A percentile compares a stretch with the other conserved stretches of the same genome.
These are phyloP conservation scores for Fusarium burgessii DNA, from an alignment of 2,329 filamentous ascomycete genomes.

Conservation along the genomic window DNA sequence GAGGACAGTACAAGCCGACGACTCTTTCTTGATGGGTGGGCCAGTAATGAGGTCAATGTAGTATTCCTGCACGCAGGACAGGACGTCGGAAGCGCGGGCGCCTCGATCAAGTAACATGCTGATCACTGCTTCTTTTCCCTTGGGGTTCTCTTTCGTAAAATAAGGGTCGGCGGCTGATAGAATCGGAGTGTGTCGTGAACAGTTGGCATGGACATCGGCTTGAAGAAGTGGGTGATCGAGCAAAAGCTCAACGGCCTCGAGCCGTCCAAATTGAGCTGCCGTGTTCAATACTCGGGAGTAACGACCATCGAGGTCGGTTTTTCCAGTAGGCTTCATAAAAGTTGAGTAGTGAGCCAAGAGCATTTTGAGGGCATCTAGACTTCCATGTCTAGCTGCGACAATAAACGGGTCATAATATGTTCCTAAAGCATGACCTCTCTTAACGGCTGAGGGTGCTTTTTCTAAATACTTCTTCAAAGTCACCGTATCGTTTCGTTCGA, in stretches of 20 bases:
- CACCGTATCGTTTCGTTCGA: not conserved
- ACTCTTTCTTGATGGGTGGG: rapidly evolving
- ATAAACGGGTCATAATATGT: not conserved
- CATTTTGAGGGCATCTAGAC: rapidly evolving
- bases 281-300: not conserved
- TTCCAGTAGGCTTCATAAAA: not conserved
- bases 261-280: rapidly evolving
- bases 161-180: rapidly evolving
- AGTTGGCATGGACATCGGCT: not conserved
- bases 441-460: not conserved
- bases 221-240: not conserved
- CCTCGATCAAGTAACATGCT: not conserved
- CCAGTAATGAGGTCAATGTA: rapidly evolving
- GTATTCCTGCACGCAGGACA: not conserved
- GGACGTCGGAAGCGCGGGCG: not conserved
- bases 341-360: not conserved
- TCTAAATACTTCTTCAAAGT: not conserved
- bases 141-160: not conserved
- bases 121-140: not conserved
- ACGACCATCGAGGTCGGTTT: not conserved
- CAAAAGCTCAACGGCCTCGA: not conserved
- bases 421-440: not conserved
- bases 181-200: rapidly evolving
- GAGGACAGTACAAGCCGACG: rapidly evolving
- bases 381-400: not conserved